These are phyloP conservation scores for Rhizopus microsporus DNA, from an alignment of 371 early-diverging fungal species.

Conservation along the genomic window DNA sequence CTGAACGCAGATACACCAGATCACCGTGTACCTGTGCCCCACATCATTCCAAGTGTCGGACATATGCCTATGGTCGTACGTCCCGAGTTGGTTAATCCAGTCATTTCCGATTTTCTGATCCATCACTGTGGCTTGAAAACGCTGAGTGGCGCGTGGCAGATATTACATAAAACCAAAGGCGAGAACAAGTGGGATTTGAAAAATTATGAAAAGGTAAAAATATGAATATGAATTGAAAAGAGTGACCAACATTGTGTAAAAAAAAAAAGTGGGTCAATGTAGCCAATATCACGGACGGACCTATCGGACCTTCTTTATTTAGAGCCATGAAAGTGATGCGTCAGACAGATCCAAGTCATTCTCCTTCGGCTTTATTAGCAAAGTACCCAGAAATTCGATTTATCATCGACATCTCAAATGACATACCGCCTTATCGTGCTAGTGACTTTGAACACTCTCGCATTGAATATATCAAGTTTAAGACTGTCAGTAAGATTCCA, in stretches of 20 bases:
- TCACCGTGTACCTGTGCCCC: constrained; percentile 51
- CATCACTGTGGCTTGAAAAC: constrained; percentile 62
- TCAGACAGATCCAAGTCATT: constrained; percentile 66
- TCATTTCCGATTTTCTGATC: constrained; percentile 66
- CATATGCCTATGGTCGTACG: constrained; percentile 71
- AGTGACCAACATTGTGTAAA: neutral
- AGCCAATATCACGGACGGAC: constrained; percentile 50
- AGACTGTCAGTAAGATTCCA: constrained; percentile 70
- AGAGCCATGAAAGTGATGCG: constrained; percentile 68
- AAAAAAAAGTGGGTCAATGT: constrained; percentile 61
- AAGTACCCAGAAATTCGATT: constrained; percentile 66
- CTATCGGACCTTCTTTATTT: constrained; percentile 58
- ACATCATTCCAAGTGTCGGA: constrained; percentile 63
- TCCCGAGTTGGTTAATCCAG: constrained; percentile 66
- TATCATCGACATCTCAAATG: constrained; percentile 55
- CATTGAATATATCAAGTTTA: constrained; percentile 62
- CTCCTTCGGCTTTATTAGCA: constrained; percentile 60
- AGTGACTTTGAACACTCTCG: constrained; percentile 61
- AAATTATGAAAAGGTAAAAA: constrained; percentile 64
- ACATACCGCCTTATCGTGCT: constrained; percentile 66
- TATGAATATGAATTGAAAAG: neutral
- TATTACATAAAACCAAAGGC: constrained; percentile 53
- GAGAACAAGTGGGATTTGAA: constrained; percentile 74
- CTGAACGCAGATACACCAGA: constrained; percentile 20
- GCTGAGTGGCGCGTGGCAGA: constrained; percentile 65